phyloP scores from a whole-genome alignment of 83 land plant species.

The Thuja plicata region DNA sequence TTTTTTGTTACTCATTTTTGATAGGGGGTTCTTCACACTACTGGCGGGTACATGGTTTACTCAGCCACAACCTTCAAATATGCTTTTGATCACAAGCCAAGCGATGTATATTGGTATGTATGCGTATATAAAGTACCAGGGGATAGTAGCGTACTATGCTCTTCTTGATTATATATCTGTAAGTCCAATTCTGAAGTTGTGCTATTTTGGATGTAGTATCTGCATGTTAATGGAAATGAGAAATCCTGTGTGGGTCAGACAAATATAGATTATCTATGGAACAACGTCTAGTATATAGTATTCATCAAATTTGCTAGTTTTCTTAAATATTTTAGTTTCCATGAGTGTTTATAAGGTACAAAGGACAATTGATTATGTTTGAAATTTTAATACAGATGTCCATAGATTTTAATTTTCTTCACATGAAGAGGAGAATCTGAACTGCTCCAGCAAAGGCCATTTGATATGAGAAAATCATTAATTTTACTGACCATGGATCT shows the following conservation, averaged over 20 bases:
- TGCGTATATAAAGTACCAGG: background rate
- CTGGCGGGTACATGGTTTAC: slow-evolving; percentile 97
- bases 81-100: slow-evolving; percentile 89
- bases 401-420: no score
- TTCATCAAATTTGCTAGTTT: background rate
- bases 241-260: background rate
- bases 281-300: background rate
- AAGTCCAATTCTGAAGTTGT: background rate
- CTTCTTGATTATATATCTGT: background rate
- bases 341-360: background rate
- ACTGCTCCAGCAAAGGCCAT: no score
- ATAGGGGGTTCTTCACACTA: slow-evolving; percentile 96
- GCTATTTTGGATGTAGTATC: background rate
- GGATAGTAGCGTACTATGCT: background rate
- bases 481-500: no score
- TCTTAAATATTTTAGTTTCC: background rate
- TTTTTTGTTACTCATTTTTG: background rate
- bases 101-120: slow-evolving; percentile 87
- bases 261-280: background rate
- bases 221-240: background rate
- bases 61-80: slow-evolving; percentile 97
- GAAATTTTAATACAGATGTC: background rate
- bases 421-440: no score
- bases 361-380: background rate
- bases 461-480: no score